Evolutionary conservation across 805 yeast species (phyloP).

Genomic region (Metschnikowia koreensis): DNA sequence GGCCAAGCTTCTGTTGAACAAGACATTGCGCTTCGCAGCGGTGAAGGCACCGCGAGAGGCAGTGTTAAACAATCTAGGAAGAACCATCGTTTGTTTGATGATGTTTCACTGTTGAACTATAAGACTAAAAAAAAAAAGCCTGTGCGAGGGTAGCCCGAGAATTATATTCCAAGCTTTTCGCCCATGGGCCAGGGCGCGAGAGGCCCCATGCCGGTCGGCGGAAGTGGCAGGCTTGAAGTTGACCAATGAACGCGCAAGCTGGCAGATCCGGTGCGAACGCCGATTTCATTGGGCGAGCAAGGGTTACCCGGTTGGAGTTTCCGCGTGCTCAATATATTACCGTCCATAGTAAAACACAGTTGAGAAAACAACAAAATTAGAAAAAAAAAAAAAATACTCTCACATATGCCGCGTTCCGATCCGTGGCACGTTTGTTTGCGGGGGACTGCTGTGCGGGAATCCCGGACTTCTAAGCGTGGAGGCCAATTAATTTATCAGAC

Average conservation of each 20-base stretch:
- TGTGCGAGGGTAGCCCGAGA: conserved; percentile 15
- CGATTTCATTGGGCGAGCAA: conserved; percentile 25
- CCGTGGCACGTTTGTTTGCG: too few relatives aligned
- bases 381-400: too few relatives aligned
- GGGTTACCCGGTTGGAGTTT: conserved; percentile 20
- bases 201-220: conserved; percentile 22
- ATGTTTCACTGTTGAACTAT: conserved; percentile 20
- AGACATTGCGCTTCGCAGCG: conserved; percentile 80
- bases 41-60: conserved; percentile 82
- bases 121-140: conserved; percentile 7
- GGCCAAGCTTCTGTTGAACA: conserved; percentile 75
- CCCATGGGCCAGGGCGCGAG: conserved; percentile 19
- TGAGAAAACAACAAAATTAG: too few relatives aligned
- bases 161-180: conserved; percentile 18
- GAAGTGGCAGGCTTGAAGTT: conserved; percentile 10
- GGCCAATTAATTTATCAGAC: too few relatives aligned
- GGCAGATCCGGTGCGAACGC: conserved; percentile 23
- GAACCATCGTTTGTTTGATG: conserved; percentile 46
- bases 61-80: conserved; percentile 51
- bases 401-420: too few relatives aligned
- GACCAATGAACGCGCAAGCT: conserved; percentile 26
- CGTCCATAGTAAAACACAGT: not conserved
- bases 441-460: too few relatives aligned
- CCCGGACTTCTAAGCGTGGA: too few relatives aligned
- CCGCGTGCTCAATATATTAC: not conserved